These are phyloP conservation scores for Lentinula aciculospora DNA, from an alignment of 768 basidiomycete genomes.

Conservation along the genomic window DNA sequence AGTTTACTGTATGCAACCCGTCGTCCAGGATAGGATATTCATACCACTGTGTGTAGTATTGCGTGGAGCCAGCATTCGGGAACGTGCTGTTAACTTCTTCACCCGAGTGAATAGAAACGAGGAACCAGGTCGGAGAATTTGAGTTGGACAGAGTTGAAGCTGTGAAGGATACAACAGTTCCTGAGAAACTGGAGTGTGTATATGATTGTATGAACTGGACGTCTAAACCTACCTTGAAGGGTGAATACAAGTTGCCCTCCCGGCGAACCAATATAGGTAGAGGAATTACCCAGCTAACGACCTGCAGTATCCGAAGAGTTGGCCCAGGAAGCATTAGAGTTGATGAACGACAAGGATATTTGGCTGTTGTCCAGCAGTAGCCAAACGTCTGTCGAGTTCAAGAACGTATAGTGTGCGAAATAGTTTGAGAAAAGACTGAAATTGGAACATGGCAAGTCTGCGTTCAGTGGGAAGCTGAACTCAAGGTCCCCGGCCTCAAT, in stretches of 20 bases:
- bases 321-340: neutral
- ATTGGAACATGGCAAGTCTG: no score
- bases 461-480: no score
- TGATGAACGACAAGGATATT: neutral
- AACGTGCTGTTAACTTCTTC: neutral
- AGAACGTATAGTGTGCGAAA: neutral
- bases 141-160: neutral
- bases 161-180: neutral
- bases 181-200: neutral
- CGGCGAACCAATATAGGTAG: neutral
- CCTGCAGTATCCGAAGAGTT: neutral
- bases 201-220: neutral
- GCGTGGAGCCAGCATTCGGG: neutral
- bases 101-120: neutral
- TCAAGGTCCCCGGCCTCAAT: neutral
- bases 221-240: neutral
- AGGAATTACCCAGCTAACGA: neutral
- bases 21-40: neutral
- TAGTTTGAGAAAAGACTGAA: neutral
- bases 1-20: neutral
- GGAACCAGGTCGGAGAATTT: neutral
- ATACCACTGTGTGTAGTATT: slow-evolving; percentile 5
- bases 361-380: neutral
- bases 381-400: neutral
- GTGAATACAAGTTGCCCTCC: neutral